These are phyloP conservation scores for Acidiella bohemica DNA, from an alignment of 495 filamentous ascomycete genomes.

Conservation along the genomic window DNA sequence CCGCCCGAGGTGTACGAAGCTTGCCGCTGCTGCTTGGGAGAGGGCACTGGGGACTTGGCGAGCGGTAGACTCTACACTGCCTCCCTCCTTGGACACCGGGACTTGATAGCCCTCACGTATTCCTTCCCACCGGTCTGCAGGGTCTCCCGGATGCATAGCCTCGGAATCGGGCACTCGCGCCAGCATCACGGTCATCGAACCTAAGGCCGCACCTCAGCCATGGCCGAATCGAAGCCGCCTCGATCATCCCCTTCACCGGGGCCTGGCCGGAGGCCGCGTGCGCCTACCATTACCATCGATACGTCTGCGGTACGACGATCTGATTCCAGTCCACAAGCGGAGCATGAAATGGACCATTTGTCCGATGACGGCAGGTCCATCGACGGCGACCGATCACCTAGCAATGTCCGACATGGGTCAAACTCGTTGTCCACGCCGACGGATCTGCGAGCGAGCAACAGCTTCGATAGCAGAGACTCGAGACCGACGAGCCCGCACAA, in stretches of 20 bases:
- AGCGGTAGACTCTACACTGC: too few relatives aligned
- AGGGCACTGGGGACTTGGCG: too few relatives aligned
- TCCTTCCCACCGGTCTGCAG: too few relatives aligned
- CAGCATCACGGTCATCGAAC: too few relatives aligned
- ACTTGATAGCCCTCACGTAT: too few relatives aligned
- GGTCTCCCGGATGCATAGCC: too few relatives aligned
- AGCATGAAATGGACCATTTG: constrained; percentile 19
- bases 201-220: too few relatives aligned
- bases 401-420: constrained; percentile 18
- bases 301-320: constrained; percentile 50
- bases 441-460: constrained; percentile 46
- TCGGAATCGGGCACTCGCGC: too few relatives aligned
- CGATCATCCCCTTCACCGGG: constrained; percentile 8
- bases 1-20: too few relatives aligned
- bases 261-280: constrained; percentile 13
- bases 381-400: constrained; percentile 15
- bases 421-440: constrained; percentile 34
- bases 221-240: too few relatives aligned
- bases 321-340: constrained; percentile 15
- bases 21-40: too few relatives aligned
- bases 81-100: too few relatives aligned
- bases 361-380: constrained; percentile 12
- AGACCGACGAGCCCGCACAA: constrained; percentile 85
- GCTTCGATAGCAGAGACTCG: constrained; percentile 63
- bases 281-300: constrained; percentile 62